These are phyloP conservation scores for Daucus carota DNA, from an alignment of 129 eudicot species.

Conservation along the genomic window DH1_v3.0 NC_030381.2:43978001-43978500, in stretches of 20 bases:
- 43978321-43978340: conserved; percentile 8
- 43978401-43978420: conserved; percentile 16
- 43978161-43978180: conserved; percentile 5
- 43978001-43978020: background rate
- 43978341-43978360: background rate
- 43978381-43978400: conserved; percentile 85
- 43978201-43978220: conserved; percentile 11
- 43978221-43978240: background rate
- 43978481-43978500: conserved; percentile 25
- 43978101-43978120: conserved; percentile 8
- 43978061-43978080: conserved; percentile 3
- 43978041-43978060: conserved; percentile 10
- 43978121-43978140: background rate
- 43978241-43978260: background rate
- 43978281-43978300: conserved; percentile 8
- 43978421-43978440: conserved; percentile 32
- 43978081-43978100: background rate
- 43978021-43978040: conserved; percentile 22
- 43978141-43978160: background rate
- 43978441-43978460: conserved; percentile 29
- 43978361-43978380: conserved; percentile 79
- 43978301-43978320: background rate
- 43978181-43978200: background rate
- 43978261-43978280: conserved; percentile 10
- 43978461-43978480: conserved; percentile 43